phyloP scores from a whole-genome alignment of 495 filamentous ascomycete species.

The Xylaria venustula region DNA sequence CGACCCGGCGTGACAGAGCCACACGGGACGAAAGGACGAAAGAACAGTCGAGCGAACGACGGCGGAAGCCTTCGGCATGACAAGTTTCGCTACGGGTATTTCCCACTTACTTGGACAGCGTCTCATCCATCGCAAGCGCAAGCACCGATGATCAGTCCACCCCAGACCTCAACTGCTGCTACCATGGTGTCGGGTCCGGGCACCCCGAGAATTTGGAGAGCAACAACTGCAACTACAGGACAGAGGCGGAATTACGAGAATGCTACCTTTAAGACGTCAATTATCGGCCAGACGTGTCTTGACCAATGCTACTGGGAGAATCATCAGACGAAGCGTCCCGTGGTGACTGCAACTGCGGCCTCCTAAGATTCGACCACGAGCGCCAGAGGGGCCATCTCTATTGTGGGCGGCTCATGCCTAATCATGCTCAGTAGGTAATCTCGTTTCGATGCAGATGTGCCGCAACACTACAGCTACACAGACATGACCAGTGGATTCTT shows the following conservation, averaged over 20 bases:
- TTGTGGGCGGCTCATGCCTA: not conserved
- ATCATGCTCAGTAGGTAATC: not conserved
- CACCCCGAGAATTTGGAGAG: not conserved
- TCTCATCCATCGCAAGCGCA: not conserved
- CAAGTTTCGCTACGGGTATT: not conserved
- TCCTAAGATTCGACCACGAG: not conserved
- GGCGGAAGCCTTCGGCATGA: not conserved
- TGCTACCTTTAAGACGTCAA: not conserved
- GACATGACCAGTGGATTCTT: not conserved
- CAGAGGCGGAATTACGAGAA: constrained; percentile 1
- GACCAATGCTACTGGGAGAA: not conserved
- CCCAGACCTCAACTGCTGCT: not conserved
- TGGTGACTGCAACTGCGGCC: not conserved
- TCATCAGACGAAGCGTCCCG: not conserved
- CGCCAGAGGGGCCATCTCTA: not conserved
- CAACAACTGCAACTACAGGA: not conserved
- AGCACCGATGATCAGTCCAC: not conserved
- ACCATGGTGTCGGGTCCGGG: constrained; percentile 18
- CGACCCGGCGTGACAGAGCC: not conserved
- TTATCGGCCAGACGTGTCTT: not conserved
- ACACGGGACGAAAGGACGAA: not conserved
- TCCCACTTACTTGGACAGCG: constrained; percentile 2
- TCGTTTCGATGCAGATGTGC: not conserved
- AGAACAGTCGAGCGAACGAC: not conserved
- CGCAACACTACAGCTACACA: not conserved